Conservation (phyloP, 371 early-diverging fungal genomes). For the Rhizopus sp. region DNA sequence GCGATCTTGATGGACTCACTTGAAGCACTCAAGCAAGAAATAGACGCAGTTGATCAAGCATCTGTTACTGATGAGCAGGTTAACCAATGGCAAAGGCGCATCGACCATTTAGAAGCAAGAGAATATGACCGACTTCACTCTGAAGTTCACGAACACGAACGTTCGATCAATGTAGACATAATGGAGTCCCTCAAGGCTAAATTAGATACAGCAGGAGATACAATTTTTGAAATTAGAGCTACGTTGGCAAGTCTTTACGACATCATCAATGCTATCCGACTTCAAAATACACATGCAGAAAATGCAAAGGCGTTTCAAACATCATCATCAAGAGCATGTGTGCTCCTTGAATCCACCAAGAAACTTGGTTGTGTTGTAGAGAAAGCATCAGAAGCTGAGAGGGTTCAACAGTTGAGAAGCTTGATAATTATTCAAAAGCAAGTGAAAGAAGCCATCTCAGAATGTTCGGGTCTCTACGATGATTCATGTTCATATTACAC, state of each 20-base stretch:
- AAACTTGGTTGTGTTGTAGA: slow-evolving; percentile 14
- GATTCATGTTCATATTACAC: slow-evolving; percentile 41
- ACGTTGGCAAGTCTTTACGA: slow-evolving; percentile 39
- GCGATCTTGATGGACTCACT: slow-evolving; percentile 21
- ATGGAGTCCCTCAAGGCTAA: slow-evolving; percentile 22
- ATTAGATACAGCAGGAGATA: slow-evolving; percentile 37
- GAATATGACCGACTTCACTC: slow-evolving; percentile 31
- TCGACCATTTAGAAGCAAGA: slow-evolving; percentile 33
- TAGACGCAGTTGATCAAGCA: slow-evolving; percentile 19
- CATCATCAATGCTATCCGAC: slow-evolving; percentile 40
- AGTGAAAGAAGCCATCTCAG: slow-evolving; percentile 27
- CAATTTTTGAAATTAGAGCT: slow-evolving; percentile 29
- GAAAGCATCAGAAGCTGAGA: slow-evolving; percentile 13
- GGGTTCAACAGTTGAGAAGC: slow-evolving; percentile 19
- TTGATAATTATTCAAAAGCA: slow-evolving; percentile 27
- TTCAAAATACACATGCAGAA: slow-evolving; percentile 43
- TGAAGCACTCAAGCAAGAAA: slow-evolving; percentile 18
- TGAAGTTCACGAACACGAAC: slow-evolving; percentile 15
- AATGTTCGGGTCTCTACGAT: slow-evolving; percentile 46
- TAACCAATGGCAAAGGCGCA: slow-evolving; percentile 40
- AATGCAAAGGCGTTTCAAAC: slow-evolving; percentile 24
- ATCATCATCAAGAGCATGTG: not conserved
- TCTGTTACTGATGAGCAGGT: slow-evolving; percentile 33
- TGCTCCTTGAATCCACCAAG: slow-evolving; percentile 6
- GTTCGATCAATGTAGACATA: slow-evolving; percentile 18